Evolutionary conservation across 768 basidiomycete species (phyloP).

Genomic region (Paxillus rubicundulus): DNA sequence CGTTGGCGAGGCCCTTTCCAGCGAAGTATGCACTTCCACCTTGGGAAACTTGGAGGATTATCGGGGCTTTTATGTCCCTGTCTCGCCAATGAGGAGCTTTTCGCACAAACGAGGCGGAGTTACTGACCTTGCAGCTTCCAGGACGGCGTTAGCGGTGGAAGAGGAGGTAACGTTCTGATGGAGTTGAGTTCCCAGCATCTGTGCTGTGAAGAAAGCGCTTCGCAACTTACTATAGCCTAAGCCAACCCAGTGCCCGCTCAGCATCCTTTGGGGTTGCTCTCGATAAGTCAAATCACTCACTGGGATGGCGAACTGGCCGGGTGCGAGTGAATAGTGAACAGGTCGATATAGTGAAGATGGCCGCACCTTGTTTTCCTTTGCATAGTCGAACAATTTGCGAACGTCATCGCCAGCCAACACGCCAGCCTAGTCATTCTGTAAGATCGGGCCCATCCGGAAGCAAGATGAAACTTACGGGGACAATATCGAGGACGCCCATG

Average conservation of each 20-base stretch:
- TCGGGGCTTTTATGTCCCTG: constrained; percentile 94
- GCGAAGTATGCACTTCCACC: constrained; percentile 96
- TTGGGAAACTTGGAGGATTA: constrained; percentile 97
- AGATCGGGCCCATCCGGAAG: constrained; percentile 1
- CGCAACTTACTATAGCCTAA: constrained; percentile 73
- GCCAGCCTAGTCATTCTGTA: constrained; percentile 59
- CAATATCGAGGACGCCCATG: constrained; percentile 83
- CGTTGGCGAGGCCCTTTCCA: constrained; percentile 94
- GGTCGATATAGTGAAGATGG: neutral
- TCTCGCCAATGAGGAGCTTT: neutral
- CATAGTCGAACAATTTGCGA: constrained; percentile 94
- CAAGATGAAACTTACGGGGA: constrained; percentile 58
- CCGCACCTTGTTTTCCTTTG: constrained; percentile 81
- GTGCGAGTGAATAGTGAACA: constrained; percentile 10
- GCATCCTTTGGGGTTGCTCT: neutral
- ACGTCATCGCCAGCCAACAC: constrained; percentile 95
- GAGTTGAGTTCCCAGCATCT: neutral
- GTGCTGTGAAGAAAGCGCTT: neutral
- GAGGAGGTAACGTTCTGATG: constrained; percentile 93
- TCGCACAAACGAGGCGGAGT: neutral
- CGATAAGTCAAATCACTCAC: constrained; percentile 45
- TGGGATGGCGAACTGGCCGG: constrained; percentile 77
- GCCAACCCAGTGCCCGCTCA: neutral
- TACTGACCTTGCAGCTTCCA: constrained; percentile 88
- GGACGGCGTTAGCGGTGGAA: constrained; percentile 88